Evolutionary conservation across 1,284 basidiomycete genomes (phyloP).

Genomic region (Trichosporon faecale): DNA sequence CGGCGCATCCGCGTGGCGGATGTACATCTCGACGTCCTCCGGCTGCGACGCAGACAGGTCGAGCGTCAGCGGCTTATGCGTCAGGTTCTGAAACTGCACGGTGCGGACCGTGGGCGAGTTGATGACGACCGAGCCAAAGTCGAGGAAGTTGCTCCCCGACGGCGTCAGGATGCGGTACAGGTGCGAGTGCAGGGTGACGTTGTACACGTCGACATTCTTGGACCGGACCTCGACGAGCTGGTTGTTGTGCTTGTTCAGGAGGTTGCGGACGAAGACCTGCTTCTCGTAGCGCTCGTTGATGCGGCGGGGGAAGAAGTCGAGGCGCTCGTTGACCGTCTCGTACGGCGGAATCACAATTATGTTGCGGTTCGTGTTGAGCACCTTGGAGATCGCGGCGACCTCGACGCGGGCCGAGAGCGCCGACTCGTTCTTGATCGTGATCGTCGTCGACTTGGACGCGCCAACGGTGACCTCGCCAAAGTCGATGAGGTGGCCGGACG

Average conservation of each 20-base stretch:
- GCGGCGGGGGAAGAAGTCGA: slow-evolving; percentile 56
- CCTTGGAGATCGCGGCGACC: slow-evolving; percentile 56
- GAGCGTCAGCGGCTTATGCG: slow-evolving; percentile 45
- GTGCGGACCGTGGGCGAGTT: slow-evolving; percentile 54
- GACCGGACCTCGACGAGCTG: slow-evolving; percentile 55
- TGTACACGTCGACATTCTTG: slow-evolving; percentile 55
- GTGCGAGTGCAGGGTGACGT: slow-evolving; percentile 56
- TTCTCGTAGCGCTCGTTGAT: slow-evolving; percentile 57
- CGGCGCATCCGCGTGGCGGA: slow-evolving; percentile 44
- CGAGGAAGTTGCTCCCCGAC: slow-evolving; percentile 55
- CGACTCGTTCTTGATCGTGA: slow-evolving; percentile 53
- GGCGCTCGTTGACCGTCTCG: slow-evolving; percentile 54
- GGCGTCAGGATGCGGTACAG: slow-evolving; percentile 57
- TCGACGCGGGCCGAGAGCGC: slow-evolving; percentile 55
- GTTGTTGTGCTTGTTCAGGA: slow-evolving; percentile 47
- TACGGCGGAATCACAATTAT: slow-evolving; percentile 54
- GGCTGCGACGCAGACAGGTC: slow-evolving; percentile 55
- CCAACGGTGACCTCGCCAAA: slow-evolving; percentile 57
- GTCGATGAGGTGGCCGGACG: slow-evolving; percentile 50
- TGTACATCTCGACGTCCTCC: slow-evolving; percentile 55
- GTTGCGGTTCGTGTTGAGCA: slow-evolving; percentile 55
- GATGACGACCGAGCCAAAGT: slow-evolving; percentile 57
- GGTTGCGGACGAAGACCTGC: slow-evolving; percentile 54
- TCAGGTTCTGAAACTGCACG: slow-evolving; percentile 54
- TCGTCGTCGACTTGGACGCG: slow-evolving; percentile 50